Conservation (phyloP, 2,329 filamentous ascomycete genomes). For the Hymenoscyphus fructigenus region DNA sequence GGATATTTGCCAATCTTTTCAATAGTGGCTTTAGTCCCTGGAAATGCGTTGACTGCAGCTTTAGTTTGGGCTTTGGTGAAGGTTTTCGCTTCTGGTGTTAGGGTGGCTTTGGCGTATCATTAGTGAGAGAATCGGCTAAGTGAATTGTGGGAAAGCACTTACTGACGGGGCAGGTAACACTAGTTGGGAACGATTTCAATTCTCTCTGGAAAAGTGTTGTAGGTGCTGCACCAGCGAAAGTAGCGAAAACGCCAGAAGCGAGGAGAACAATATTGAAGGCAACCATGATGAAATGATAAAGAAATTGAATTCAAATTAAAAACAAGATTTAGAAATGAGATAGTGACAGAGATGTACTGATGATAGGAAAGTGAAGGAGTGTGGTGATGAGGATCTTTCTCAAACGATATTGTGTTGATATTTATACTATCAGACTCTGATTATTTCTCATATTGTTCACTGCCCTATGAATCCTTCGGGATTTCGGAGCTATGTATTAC, state of each 20-base stretch:
- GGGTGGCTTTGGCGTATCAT: background rate
- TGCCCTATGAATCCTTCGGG: no score
- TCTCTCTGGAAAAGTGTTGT: background rate
- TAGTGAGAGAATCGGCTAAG: background rate
- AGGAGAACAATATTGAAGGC: background rate
- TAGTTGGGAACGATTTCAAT: background rate
- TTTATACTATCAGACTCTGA: no score
- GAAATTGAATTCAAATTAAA: background rate
- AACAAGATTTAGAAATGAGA: no score
- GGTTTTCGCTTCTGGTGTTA: background rate
- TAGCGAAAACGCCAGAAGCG: background rate
- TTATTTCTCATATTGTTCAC: no score
- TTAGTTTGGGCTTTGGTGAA: background rate
- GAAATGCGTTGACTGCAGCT: background rate
- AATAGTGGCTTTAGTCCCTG: no score
- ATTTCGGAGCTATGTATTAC: no score
- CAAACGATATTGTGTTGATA: no score
- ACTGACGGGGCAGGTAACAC: background rate
- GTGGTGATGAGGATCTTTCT: no score
- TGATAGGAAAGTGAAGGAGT: no score
- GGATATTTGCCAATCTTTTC: no score
- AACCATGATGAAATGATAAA: background rate
- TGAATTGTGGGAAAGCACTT: background rate
- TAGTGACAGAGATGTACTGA: no score
- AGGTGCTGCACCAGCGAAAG: background rate